Evolutionary conservation across 192 early-diverging fungal species (phyloP), one percentile per base, ranked within the genome.

Genomic region (Haplosporangium gracile): DNA sequence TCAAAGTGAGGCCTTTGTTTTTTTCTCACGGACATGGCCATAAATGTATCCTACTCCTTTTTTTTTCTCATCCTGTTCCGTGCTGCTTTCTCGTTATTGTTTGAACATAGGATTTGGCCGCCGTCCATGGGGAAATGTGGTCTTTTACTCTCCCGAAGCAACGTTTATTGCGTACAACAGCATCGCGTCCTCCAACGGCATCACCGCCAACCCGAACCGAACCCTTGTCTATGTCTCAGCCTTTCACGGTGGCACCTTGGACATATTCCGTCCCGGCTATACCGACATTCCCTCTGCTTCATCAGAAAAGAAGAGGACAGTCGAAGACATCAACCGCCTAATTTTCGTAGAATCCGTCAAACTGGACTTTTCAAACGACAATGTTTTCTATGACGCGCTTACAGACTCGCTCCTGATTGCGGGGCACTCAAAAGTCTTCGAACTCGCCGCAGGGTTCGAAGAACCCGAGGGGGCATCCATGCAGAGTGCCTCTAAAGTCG

Each of bases 151-250:
- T 20, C 72, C 72, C 3, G 26, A 39, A 4, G n/a, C 39, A 42
- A 74, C 72, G 5, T 24, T 51, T 18, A n/a, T 74, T 11, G 72
- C 49, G 9, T 74, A 74, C 49, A 29, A 20, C 8, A 49, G 49
- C 72, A 53, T 74, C n/a, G 49, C 43, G 4, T 74, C 72, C 8
- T 40, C 72, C 11, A 74, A 74, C 32, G 72, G 72, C 0, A 47
- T 74, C 49, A 53, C 72, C 24, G 4, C 72, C 43, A 74, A 74
- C 49, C 11, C 18, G 49, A 43, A 74, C 29, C 39, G 49, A n/a
- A 45, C 72, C n/a, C 45, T 32, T 7, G 29, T 74, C 72, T 74
- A 51, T n/a, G 32, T 74, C n/a, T 51, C 72, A 0, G 72, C 72
- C n/a, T 51, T 22, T 43, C 72, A 74, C 32, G 72, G 72, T 18